Evolutionary conservation across 768 basidiomycete species (phyloP).

Genomic region (Imleria badia): DNA sequence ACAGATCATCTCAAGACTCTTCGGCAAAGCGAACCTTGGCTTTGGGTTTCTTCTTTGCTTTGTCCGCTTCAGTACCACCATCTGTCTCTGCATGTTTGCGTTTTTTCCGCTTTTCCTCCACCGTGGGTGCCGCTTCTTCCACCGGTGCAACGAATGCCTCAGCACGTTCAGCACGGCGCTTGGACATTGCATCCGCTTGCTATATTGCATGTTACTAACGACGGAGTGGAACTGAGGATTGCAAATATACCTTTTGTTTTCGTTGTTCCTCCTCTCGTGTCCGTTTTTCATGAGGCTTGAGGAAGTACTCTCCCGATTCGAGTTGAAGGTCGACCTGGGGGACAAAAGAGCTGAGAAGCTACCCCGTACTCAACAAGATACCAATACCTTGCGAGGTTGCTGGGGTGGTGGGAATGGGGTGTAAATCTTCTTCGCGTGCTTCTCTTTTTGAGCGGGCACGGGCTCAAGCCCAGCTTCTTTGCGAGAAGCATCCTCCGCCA

Average conservation of each 20-base stretch:
- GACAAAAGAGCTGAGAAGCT: slow-evolving; percentile 7
- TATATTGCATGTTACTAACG: slow-evolving; percentile 29
- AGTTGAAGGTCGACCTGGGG: slow-evolving; percentile 85
- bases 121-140: slow-evolving; percentile 71
- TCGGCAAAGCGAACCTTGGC: slow-evolving; percentile 21
- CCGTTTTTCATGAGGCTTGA: slow-evolving; percentile 87
- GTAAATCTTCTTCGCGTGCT: slow-evolving; percentile 83
- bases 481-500: slow-evolving; percentile 60
- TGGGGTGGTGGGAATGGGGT: slow-evolving; percentile 99
- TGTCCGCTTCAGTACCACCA: slow-evolving; percentile 35
- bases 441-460: slow-evolving; percentile 39
- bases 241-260: slow-evolving; percentile 58
- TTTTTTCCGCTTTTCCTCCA: slow-evolving; percentile 73
- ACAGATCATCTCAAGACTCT: slow-evolving; percentile 3
- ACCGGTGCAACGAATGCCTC: slow-evolving; percentile 85
- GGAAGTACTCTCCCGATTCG: slow-evolving; percentile 97
- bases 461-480: slow-evolving; percentile 62
- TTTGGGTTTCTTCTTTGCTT: slow-evolving; percentile 41
- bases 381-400: slow-evolving; percentile 79
- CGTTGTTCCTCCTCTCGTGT: slow-evolving; percentile 66
- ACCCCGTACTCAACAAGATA: not conserved
- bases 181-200: slow-evolving; percentile 77
- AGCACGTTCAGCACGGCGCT: slow-evolving; percentile 76
- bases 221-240: not conserved
- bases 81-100: slow-evolving; percentile 46